Evolutionary conservation across 1,139 yeast species (phyloP).

Genomic region (Martiniozyma asiatica): DNA sequence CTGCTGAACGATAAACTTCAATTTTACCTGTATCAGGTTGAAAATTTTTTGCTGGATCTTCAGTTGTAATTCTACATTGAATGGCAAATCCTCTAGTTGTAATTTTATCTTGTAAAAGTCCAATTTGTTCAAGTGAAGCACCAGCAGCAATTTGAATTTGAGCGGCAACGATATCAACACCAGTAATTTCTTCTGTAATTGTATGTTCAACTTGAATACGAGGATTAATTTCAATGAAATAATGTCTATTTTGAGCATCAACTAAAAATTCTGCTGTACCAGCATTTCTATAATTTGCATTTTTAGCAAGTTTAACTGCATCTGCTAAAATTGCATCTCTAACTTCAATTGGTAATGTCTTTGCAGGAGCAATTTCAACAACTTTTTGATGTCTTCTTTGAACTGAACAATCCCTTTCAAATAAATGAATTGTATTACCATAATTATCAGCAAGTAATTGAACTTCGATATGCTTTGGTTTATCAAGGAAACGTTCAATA

Average conservation of each 20-base stretch:
- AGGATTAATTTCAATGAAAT: conserved; percentile 96
- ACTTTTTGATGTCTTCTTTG: conserved; percentile 99
- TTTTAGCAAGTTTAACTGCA: conserved; percentile 83
- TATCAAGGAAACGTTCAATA: conserved; percentile 88
- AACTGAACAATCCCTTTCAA: conserved; percentile 97
- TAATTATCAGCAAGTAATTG: conserved; percentile 88
- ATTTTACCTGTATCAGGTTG: conserved; percentile 98
- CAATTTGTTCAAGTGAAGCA: conserved; percentile 83
- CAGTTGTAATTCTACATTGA: conserved; percentile 98
- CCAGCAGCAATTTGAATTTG: conserved; percentile 99
- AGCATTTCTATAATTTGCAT: conserved; percentile 89
- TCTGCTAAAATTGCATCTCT: conserved; percentile 88
- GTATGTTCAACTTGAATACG: conserved; percentile 99
- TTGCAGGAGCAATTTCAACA: conserved; percentile 98
- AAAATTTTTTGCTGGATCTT: conserved; percentile 92
- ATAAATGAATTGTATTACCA: conserved; percentile 91
- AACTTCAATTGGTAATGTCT: conserved; percentile 67
- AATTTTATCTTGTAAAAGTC: conserved; percentile 85
- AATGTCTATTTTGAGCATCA: conserved; percentile 88
- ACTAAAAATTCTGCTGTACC: conserved; percentile 98
- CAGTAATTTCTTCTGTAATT: conserved; percentile 96
- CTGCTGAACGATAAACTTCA: conserved; percentile 96
- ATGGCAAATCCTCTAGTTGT: conserved; percentile 96
- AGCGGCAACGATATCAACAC: conserved; percentile 95
- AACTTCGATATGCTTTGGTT: conserved; percentile 96